phyloP scores from a whole-genome alignment of 2,329 filamentous ascomycete genomes.

The Grosmannia penicillata region DNA sequence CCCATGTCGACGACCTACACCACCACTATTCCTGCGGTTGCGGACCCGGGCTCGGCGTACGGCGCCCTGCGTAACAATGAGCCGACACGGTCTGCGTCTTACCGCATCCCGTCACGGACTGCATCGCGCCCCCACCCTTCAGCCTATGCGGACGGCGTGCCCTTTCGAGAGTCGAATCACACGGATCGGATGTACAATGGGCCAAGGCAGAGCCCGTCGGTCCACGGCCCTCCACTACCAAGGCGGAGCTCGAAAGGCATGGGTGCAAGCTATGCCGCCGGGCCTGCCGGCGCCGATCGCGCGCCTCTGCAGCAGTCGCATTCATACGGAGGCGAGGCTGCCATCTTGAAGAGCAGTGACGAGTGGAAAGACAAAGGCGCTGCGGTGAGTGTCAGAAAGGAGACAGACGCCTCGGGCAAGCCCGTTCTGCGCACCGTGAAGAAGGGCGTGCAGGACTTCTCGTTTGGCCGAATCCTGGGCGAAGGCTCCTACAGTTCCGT shows the following conservation, averaged over 20 bases:
- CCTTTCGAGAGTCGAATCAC: slow-evolving; percentile 49
- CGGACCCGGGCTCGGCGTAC: slow-evolving; percentile 16
- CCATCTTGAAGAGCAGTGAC: slow-evolving; percentile 57
- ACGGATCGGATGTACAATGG: slow-evolving; percentile 11
- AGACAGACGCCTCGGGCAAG: slow-evolving; percentile 73
- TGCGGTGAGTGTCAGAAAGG: slow-evolving; percentile 67
- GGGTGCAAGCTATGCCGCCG: slow-evolving; percentile 36
- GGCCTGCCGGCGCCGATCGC: slow-evolving; percentile 12
- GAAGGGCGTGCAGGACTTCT: slow-evolving; percentile 94
- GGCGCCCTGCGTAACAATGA: slow-evolving; percentile 37
- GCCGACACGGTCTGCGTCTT: slow-evolving; percentile 40
- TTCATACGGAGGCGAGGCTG: slow-evolving; percentile 23
- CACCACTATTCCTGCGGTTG: slow-evolving; percentile 14
- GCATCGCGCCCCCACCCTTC: slow-evolving; percentile 43
- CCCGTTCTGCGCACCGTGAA: slow-evolving; percentile 74
- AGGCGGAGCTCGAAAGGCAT: slow-evolving; percentile 63
- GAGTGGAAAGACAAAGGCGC: slow-evolving; percentile 95
- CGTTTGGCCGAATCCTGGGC: slow-evolving; percentile 77
- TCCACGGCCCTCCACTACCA: slow-evolving; percentile 52
- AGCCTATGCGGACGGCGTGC: slow-evolving; percentile 44
- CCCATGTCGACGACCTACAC: slow-evolving; percentile 19
- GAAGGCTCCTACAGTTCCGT: slow-evolving; percentile 98
- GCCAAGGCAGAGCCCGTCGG: slow-evolving; percentile 34
- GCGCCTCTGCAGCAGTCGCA: slow-evolving; percentile 23
- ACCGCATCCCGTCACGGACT: slow-evolving; percentile 34